These are phyloP conservation scores for Phaeophleospora eucalypticola DNA, from an alignment of 2,329 filamentous ascomycete species.

Conservation along the genomic window DNA sequence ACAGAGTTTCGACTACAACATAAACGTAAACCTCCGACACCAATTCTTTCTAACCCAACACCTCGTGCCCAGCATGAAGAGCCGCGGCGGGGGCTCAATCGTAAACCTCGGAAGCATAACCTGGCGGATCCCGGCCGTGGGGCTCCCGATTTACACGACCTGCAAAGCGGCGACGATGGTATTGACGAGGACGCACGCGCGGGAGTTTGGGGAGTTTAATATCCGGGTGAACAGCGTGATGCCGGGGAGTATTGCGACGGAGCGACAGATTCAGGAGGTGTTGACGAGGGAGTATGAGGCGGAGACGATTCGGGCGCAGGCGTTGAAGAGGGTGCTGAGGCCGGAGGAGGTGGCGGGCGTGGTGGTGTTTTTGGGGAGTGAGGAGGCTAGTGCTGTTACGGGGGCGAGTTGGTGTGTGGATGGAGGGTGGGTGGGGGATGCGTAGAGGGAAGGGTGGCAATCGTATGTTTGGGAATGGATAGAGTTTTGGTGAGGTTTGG, in stretches of 20 bases:
- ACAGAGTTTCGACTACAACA: conserved; percentile 55
- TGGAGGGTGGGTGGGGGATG: conserved; percentile 17
- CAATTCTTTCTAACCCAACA: conserved; percentile 59
- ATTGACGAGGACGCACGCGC: conserved; percentile 27
- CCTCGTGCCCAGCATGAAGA: conserved; percentile 56
- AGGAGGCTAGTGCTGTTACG: conserved; percentile 30
- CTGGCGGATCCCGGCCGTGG: conserved; percentile 27
- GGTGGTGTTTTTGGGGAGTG: conserved; percentile 30
- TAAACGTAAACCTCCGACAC: conserved; percentile 63
- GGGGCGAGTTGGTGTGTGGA: conserved; percentile 32
- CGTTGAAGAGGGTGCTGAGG: conserved; percentile 28
- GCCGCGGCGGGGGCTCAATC: conserved; percentile 53
- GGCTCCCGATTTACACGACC: conserved; percentile 26
- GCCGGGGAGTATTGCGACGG: conserved; percentile 31
- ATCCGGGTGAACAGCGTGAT: conserved; percentile 31
- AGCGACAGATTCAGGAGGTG: conserved; percentile 31
- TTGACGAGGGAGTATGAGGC: conserved; percentile 28
- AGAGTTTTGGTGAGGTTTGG: too few relatives aligned
- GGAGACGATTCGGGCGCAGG: conserved; percentile 28
- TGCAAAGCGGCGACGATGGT: conserved; percentile 29
- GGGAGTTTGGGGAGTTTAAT: conserved; percentile 27
- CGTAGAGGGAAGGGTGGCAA: too few relatives aligned
- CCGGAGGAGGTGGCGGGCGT: conserved; percentile 30
- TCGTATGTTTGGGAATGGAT: too few relatives aligned
- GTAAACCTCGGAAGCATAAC: conserved; percentile 38